Evolutionary conservation across 768 basidiomycete species (phyloP), one percentile per base, ranked within the genome.

Genomic region (Clavaria fumosa): DNA sequence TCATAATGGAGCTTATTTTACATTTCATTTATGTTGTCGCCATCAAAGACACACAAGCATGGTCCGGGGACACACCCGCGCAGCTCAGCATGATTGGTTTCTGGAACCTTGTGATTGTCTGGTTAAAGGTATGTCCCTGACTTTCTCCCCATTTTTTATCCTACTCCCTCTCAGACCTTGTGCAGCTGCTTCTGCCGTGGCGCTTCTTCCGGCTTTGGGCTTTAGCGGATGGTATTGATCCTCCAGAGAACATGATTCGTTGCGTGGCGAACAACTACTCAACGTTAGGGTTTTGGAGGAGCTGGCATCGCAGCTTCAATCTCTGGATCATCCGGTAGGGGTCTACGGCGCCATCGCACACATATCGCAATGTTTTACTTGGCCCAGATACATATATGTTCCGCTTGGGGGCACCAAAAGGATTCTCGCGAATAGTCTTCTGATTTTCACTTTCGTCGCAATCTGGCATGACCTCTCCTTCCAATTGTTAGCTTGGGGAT

Each of bases 191-290:
- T 28, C 71, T 96, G 15, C 84, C 90, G 0, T 96, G 93, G 93
- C 71, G 93, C 7, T 95, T 95, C 63, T 97, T 96, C 64, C 81
- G 91, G 2, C 59, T 95, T 14, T 96, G 91, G 89, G 79, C 91
- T 2, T 61, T 97, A 15, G 54, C 72, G 38, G 85, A 89, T 48
- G 85, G 84, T 0, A 69, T 96, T 23, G 86, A 95, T 48, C 82
- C 89, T 0, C 95, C 93, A 0, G 95, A 99, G 56, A 99, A 99
- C 56, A 95, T 96, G 95, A 70, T 99, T 9, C 72, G 95, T n/a
- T 97, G 95, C 51, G 81, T 96, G 77, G 83, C 76, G 15, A 99
- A 97, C 55, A 97, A 96, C 54, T 96, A 96, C 53, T 95, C 91
- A 1, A 71, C 77, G 0, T 54, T 78, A 7, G 89, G 89, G 0